Evolutionary conservation across 2,329 filamentous ascomycete species (phyloP).

Genomic region (Alternaria sp.): DNA sequence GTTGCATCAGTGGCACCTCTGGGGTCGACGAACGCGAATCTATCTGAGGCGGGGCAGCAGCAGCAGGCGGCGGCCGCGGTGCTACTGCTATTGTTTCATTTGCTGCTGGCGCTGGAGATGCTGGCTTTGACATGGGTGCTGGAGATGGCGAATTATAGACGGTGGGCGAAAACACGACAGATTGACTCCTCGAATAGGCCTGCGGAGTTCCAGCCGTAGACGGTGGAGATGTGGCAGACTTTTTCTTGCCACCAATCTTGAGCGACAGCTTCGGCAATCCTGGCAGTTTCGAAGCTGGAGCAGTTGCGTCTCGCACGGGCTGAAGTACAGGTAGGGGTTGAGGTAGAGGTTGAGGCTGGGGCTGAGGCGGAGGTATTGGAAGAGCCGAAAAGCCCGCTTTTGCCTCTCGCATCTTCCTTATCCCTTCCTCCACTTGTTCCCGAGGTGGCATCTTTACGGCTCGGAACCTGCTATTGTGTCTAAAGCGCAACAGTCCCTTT

Average conservation of each 20-base stretch:
- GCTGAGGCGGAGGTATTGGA: conserved; percentile 5
- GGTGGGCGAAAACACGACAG: conserved; percentile 27
- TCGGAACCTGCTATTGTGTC: conserved; percentile 34
- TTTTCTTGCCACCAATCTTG: conserved; percentile 30
- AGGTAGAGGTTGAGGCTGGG: conserved; percentile 10
- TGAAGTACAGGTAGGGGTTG: conserved; percentile 8
- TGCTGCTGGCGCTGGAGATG: conserved; percentile 23
- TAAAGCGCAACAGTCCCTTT: conserved; percentile 52
- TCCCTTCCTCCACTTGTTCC: neutral
- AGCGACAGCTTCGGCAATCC: conserved; percentile 31
- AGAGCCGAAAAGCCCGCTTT: neutral
- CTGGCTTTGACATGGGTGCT: conserved; percentile 24
- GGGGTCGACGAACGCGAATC: conserved; percentile 30
- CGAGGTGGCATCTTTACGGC: conserved; percentile 23
- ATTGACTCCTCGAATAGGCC: conserved; percentile 22
- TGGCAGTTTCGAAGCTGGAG: conserved; percentile 10
- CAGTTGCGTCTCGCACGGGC: conserved; percentile 16
- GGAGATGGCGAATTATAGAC: conserved; percentile 28
- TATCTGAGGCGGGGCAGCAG: conserved; percentile 20
- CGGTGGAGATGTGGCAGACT: conserved; percentile 27
- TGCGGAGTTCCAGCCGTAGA: conserved; percentile 13
- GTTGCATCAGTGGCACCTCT: conserved; percentile 27
- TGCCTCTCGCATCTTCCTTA: neutral
- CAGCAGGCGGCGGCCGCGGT: neutral
- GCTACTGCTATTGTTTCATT: neutral